phyloP scores from a whole-genome alignment of 306 rosid species.

The Corylus avellana region DNA sequence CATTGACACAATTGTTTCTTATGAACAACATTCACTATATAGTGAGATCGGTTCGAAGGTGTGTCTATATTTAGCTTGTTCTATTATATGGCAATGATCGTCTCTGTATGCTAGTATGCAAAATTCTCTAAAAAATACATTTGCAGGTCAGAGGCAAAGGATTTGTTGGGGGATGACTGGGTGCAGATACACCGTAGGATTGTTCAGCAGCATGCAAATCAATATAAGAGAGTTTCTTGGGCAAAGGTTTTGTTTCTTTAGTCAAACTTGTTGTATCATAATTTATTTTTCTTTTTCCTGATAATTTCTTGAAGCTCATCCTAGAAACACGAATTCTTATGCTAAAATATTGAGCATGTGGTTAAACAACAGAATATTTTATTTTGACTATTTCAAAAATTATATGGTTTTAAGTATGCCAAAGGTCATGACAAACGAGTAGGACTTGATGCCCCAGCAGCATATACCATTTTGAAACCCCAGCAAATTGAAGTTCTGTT shows the following conservation, averaged over 20 bases:
- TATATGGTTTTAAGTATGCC: not conserved
- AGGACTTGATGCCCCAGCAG: constrained; percentile 11
- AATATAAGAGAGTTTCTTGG: constrained; percentile 96
- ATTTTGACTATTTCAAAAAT: not conserved
- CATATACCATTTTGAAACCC: not conserved
- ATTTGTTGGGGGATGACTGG: constrained; percentile 98
- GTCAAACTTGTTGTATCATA: constrained; percentile 1
- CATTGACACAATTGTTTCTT: constrained; percentile 86
- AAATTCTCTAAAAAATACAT: constrained; percentile 12
- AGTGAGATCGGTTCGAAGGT: constrained; percentile 97
- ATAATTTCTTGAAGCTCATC: not conserved
- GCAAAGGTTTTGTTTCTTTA: constrained; percentile 64
- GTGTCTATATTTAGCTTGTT: constrained; percentile 13
- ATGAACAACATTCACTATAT: constrained; percentile 99
- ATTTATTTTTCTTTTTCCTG: not conserved
- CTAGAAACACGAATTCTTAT: constrained; percentile 9
- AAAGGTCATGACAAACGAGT: not conserved
- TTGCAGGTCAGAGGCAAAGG: constrained; percentile 93
- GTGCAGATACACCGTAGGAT: constrained; percentile 96
- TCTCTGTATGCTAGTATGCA: constrained; percentile 14
- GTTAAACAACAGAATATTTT: not conserved
- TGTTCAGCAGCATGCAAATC: constrained; percentile 99
- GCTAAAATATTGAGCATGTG: constrained; percentile 9
- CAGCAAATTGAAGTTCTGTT: not conserved
- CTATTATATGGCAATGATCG: constrained; percentile 7